phyloP scores from a whole-genome alignment of 768 basidiomycete genomes.

The Auricularia auricula-judae region DNA sequence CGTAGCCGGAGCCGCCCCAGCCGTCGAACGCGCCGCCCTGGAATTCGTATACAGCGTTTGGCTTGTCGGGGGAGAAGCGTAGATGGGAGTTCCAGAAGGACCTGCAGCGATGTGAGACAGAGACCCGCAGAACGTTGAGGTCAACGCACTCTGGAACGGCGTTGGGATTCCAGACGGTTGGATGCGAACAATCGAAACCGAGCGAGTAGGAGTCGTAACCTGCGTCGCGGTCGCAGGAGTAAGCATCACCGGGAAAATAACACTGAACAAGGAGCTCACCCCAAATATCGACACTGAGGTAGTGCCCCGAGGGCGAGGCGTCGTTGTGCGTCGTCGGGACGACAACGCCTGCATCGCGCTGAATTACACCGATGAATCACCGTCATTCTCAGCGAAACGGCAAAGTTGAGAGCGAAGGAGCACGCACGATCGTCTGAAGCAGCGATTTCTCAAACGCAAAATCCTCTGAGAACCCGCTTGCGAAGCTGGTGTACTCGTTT shows the following conservation, averaged over 20 bases:
- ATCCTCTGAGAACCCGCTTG: background rate
- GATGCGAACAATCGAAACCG: slow-evolving; percentile 42
- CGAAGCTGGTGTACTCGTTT: slow-evolving; percentile 33
- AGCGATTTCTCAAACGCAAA: background rate
- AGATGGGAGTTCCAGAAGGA: slow-evolving; percentile 25
- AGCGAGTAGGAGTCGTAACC: slow-evolving; percentile 30
- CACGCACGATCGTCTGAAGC: slow-evolving; percentile 4
- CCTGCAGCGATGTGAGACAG: background rate
- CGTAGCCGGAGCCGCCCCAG: slow-evolving; percentile 15
- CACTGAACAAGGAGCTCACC: slow-evolving; percentile 15
- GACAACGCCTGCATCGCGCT: slow-evolving; percentile 10
- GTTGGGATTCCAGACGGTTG: slow-evolving; percentile 28
- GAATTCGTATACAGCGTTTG: slow-evolving; percentile 34
- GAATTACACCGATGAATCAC: background rate
- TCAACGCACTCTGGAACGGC: background rate
- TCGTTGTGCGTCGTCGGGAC: slow-evolving; percentile 20
- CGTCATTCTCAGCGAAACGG: too few relatives aligned
- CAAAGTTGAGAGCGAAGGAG: background rate
- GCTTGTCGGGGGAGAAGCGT: slow-evolving; percentile 24
- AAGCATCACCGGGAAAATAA: slow-evolving; percentile 3
- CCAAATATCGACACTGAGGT: slow-evolving; percentile 11
- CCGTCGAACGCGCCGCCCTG: slow-evolving; percentile 44
- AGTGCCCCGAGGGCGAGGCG: slow-evolving; percentile 12
- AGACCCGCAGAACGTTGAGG: background rate
- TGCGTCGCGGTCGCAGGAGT: background rate